Conservation (phyloP, 2,329 filamentous ascomycete genomes). For the Aspergillus chevalieri region DNA sequence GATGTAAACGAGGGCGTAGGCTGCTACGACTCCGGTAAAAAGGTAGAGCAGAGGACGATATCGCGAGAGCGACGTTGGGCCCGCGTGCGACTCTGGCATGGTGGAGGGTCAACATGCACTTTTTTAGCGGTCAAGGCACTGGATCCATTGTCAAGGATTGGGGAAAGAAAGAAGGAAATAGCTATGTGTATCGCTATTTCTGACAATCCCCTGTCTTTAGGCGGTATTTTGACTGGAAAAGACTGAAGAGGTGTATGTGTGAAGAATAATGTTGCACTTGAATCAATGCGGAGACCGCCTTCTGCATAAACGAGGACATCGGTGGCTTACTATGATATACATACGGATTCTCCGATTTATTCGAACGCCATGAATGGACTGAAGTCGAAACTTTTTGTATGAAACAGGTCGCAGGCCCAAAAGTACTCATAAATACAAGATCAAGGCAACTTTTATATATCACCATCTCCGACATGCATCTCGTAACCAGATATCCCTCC, state of each 20-base stretch:
- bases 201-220: not conserved
- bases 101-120: constrained; percentile 11
- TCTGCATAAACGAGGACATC: not conserved
- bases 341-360: too few relatives aligned
- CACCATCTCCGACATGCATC: too few relatives aligned
- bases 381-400: too few relatives aligned
- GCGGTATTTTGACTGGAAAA: too few relatives aligned
- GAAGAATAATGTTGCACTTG: too few relatives aligned
- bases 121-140: constrained; percentile 7
- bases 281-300: not conserved
- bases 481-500: too few relatives aligned
- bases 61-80: constrained; percentile 28
- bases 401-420: too few relatives aligned
- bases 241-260: not conserved
- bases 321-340: not conserved
- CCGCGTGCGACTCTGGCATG: constrained; percentile 28
- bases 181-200: not conserved
- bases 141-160: constrained; percentile 12
- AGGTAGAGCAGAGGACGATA: constrained; percentile 38
- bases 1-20: constrained; percentile 38
- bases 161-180: not conserved
- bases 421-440: too few relatives aligned
- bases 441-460: too few relatives aligned
- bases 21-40: constrained; percentile 36
- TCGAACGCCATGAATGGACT: too few relatives aligned